Evolutionary conservation across 768 basidiomycete species (phyloP).

Genomic region (Termitomyces sp.): DNA sequence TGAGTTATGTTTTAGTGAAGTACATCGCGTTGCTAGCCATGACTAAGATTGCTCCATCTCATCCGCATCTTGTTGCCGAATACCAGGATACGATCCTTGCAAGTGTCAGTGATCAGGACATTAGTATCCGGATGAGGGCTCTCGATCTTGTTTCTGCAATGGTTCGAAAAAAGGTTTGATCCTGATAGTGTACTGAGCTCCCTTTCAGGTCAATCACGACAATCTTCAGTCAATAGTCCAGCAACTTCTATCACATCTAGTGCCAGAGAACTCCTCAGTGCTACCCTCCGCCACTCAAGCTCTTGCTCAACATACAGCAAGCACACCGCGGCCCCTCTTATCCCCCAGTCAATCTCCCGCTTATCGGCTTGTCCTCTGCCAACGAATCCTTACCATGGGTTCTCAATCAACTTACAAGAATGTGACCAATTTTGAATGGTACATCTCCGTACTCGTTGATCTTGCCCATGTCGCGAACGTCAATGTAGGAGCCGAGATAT

Average conservation of each 20-base stretch:
- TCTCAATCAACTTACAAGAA: constrained; percentile 81
- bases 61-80: constrained; percentile 83
- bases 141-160: constrained; percentile 92
- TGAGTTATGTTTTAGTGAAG: constrained; percentile 59
- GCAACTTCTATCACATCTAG: constrained; percentile 83
- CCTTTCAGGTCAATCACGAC: constrained; percentile 64
- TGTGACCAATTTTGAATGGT: constrained; percentile 95
- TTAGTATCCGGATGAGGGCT: constrained; percentile 94
- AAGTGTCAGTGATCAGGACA: constrained; percentile 88
- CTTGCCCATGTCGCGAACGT: constrained; percentile 83
- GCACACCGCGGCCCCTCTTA: constrained; percentile 29
- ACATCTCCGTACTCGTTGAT: constrained; percentile 90
- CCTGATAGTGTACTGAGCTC: not conserved
- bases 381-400: constrained; percentile 82
- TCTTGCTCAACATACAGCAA: constrained; percentile 33
- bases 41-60: constrained; percentile 91
- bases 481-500: constrained; percentile 70
- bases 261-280: constrained; percentile 46
- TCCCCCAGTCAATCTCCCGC: constrained; percentile 70
- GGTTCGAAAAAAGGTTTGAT: constrained; percentile 37
- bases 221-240: constrained; percentile 90
- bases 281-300: constrained; percentile 61
- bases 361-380: constrained; percentile 80
- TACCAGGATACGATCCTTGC: constrained; percentile 89
- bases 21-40: constrained; percentile 95